phyloP scores from a whole-genome alignment of 352 stramenopile species.

The Pythium coloratum region DNA sequence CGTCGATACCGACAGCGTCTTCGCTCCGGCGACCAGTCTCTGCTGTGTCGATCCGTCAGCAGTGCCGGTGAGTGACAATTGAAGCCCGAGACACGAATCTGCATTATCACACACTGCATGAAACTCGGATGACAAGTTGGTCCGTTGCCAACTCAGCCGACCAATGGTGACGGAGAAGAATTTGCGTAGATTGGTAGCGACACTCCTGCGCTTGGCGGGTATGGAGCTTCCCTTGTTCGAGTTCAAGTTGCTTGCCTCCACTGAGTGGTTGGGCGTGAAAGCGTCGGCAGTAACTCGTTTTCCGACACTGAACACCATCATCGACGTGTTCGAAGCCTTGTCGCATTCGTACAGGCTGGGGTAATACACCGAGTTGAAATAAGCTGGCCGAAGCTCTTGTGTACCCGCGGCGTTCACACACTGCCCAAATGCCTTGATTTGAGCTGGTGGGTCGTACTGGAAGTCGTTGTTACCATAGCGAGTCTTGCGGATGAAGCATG shows the following conservation, averaged over 20 bases:
- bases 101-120: background rate
- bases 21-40: background rate
- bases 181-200: conserved; percentile 15
- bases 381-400: background rate
- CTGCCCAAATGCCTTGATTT: background rate
- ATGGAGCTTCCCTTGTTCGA: background rate
- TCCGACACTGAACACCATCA: background rate
- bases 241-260: background rate
- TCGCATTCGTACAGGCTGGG: no score
- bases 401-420: background rate
- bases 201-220: no score
- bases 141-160: conserved; percentile 9
- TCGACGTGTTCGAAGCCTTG: background rate
- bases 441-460: background rate
- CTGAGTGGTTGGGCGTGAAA: background rate
- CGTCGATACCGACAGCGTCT: background rate
- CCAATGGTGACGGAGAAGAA: conserved; percentile 18
- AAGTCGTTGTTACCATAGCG: background rate
- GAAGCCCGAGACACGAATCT: background rate
- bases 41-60: background rate
- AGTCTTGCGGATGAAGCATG: background rate
- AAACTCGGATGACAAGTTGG: background rate
- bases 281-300: background rate
- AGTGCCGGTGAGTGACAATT: background rate
- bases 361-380: no score